A percentile compares a stretch with the other conserved stretches of the same genome.
These are phyloP conservation scores for Hamamelis virginiana DNA, from an alignment of 164 flowering plant species.

Conservation along the genomic window DNA sequence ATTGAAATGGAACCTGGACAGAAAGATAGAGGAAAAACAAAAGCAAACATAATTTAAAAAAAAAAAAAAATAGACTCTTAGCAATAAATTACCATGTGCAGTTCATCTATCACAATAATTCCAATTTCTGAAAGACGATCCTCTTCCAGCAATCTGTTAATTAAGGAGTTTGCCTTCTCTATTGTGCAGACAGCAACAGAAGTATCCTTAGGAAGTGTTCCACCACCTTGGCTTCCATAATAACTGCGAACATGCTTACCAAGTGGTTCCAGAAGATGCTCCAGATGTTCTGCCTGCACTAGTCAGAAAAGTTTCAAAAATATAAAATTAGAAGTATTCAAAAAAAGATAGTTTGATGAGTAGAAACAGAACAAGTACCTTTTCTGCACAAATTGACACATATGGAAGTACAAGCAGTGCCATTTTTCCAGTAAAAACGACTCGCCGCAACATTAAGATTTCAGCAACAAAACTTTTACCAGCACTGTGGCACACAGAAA, in stretches of 20 bases:
- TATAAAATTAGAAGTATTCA: neutral
- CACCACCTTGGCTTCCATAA: constrained; percentile 96
- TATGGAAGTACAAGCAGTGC: constrained; percentile 98
- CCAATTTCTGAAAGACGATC: constrained; percentile 96
- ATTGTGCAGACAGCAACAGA: constrained; percentile 96
- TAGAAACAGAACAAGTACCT: constrained; percentile 46
- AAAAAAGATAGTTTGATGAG: neutral
- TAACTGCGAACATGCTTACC: constrained; percentile 92
- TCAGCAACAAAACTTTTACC: constrained; percentile 99
- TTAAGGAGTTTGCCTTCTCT: constrained; percentile 92
- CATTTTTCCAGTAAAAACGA: constrained; percentile 74
- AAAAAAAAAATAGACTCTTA: neutral
- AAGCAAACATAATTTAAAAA: neutral
- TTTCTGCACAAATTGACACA: constrained; percentile 95
- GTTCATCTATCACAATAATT: constrained; percentile 92
- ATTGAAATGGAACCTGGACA: neutral
- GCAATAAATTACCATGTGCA: constrained; percentile 76
- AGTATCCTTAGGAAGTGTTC: constrained; percentile 90
- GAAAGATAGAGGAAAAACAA: neutral
- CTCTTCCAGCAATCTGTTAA: constrained; percentile 91
- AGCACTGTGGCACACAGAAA: constrained; percentile 58
- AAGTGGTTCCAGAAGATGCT: constrained; percentile 79
- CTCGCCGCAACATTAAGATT: constrained; percentile 84
- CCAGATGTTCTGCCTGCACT: constrained; percentile 87
- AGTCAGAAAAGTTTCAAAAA: neutral